These are phyloP conservation scores for Cryptococcus sp. DNA, from an alignment of 1,284 basidiomycete genomes.

Conservation along the genomic window DNA sequence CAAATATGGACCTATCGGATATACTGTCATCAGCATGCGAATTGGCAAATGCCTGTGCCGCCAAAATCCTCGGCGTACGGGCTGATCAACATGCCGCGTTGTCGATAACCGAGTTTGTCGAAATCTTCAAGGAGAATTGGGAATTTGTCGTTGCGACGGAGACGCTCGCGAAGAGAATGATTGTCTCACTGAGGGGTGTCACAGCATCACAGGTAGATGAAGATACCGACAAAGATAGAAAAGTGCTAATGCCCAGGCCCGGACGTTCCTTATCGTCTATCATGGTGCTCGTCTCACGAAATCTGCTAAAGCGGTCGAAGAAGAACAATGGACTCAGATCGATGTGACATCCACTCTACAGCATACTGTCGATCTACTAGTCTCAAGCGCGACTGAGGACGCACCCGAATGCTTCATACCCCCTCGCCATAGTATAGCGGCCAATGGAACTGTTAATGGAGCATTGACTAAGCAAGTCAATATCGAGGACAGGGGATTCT, in stretches of 20 bases:
- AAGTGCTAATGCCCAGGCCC: constrained; percentile 57
- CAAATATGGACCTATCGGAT: constrained; percentile 59
- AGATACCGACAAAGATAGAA: neutral
- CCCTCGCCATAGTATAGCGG: constrained; percentile 1
- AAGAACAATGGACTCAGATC: constrained; percentile 57
- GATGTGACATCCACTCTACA: constrained; percentile 70
- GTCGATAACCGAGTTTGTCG: constrained; percentile 68
- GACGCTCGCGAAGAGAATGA: constrained; percentile 78
- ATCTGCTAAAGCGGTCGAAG: constrained; percentile 74
- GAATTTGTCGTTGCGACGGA: constrained; percentile 83
- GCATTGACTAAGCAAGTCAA: constrained; percentile 60
- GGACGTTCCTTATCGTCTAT: constrained; percentile 77
- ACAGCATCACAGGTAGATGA: constrained; percentile 66
- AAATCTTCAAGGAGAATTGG: constrained; percentile 81
- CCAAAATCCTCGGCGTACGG: constrained; percentile 71
- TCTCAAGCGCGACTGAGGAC: constrained; percentile 78
- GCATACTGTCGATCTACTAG: constrained; percentile 64
- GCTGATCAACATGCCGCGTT: constrained; percentile 73
- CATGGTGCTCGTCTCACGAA: constrained; percentile 76
- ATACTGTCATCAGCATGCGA: constrained; percentile 75
- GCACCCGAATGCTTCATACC: constrained; percentile 62
- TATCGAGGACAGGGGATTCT: constrained; percentile 79
- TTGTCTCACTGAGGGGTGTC: constrained; percentile 79
- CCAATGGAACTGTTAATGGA: constrained; percentile 2
- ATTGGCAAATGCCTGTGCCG: constrained; percentile 72